Base-by-base conservation (phyloP, 768 basidiomycete genomes). In the Psilocybe azurescens region DNA sequence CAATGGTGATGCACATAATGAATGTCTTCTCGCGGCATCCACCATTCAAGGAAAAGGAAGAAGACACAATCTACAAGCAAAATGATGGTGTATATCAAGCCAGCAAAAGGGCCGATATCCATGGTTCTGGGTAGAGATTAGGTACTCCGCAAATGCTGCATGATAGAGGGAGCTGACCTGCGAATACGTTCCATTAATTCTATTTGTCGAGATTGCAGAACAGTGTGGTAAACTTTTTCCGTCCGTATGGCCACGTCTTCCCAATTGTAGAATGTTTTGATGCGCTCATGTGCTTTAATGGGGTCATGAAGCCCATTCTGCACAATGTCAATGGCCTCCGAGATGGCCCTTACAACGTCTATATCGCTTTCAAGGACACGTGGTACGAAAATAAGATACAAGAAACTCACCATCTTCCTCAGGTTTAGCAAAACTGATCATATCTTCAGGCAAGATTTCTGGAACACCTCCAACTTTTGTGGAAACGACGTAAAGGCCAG, bases 381-480 rank as follows among this genome's bases (percentile, higher is more conserved):
- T 32, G 9, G 32, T 6, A 56, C 18, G 5, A 38, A 20, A 29
- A 18, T 28, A 10, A 36, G 46, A 28, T 11, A 28, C 41, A 61
- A 11, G 39, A 13, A 1, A 75, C 86, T 33, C 55, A 95, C 97
- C 97, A 66, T 97, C 94, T 74, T 94, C 95, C 46, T 98, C 93
- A 0, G 97, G 95, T 58, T 89, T 86, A 0, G 96, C 94, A 70
- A 99, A 97, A 53, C 93, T 94, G 61, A 99, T 95, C 92, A 98
- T 93, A 67, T 97, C 94, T 60, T 88, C 79, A 0, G 97, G 97
- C 13, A 99, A 78, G 58, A 99, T 91, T 74, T 99, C 97, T 0
- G 97, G 94, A 0, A 98, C 93, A 0, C 97, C 97, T 0, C 97
- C 97, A 0, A 98, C 97, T 48, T 89, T 87, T 0, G 97, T 99